phyloP scores from a whole-genome alignment of 139 green algal species.

The Picocystis salinarum region DNA sequence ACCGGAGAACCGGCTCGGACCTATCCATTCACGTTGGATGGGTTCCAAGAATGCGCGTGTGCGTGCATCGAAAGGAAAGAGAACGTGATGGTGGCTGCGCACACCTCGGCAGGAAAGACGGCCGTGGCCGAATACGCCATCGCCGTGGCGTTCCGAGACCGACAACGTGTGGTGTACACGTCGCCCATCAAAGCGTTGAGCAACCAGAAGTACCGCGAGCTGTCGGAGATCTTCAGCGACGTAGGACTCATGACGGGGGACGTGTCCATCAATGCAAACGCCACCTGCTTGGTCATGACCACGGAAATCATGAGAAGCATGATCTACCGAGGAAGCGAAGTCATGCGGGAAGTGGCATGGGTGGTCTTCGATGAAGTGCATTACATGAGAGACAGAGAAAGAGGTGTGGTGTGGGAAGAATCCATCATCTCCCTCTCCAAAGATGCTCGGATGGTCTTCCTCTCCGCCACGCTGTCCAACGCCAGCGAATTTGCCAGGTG shows the following conservation, averaged over 20 bases:
- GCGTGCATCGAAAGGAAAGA: constrained; percentile 63
- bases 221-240: constrained; percentile 63
- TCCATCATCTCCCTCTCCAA: constrained; percentile 84
- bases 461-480: constrained; percentile 93
- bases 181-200: constrained; percentile 84
- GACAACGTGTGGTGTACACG: constrained; percentile 83
- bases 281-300: constrained; percentile 91
- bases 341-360: constrained; percentile 17
- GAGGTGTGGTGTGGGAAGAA: constrained; percentile 98
- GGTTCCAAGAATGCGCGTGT: constrained; percentile 60
- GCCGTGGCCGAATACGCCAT: constrained; percentile 86
- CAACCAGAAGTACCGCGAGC: constrained; percentile 95
- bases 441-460: constrained; percentile 65
- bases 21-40: constrained; percentile 76
- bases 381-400: constrained; percentile 86
- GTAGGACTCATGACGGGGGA: constrained; percentile 82
- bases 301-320: constrained; percentile 84
- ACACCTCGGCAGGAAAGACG: constrained; percentile 89
- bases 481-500: constrained; percentile 80
- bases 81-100: constrained; percentile 73
- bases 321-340: not conserved
- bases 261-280: constrained; percentile 72
- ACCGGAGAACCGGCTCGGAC: constrained; percentile 38
- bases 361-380: constrained; percentile 98
- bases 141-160: constrained; percentile 46